Evolutionary conservation across 2,329 filamentous ascomycete genomes (phyloP).

Genomic region (Cladorrhinum sp.): DNA sequence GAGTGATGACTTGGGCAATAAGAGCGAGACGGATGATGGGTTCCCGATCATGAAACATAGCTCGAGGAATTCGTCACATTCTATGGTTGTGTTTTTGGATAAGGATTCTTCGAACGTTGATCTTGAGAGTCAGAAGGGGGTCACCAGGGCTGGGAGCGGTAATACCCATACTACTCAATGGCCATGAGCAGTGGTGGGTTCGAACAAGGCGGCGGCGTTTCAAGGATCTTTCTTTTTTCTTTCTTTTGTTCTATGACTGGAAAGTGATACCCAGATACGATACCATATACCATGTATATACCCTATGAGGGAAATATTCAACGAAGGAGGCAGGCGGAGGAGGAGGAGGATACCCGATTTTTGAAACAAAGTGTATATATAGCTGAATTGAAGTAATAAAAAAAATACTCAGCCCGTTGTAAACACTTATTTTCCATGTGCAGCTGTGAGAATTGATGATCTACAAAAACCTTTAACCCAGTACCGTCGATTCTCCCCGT

Average conservation of each 20-base stretch:
- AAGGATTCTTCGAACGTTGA: not conserved
- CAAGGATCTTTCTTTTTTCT: not conserved
- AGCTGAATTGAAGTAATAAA: no score
- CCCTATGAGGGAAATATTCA: not conserved
- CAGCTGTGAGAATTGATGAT: no score
- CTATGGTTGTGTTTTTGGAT: not conserved
- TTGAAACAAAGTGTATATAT: not conserved
- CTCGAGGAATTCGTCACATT: not conserved
- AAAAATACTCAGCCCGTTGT: no score
- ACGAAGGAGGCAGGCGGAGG: not conserved
- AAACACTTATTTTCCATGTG: no score
- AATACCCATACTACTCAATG: not conserved
- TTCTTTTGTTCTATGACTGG: not conserved
- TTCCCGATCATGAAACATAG: constrained; percentile 16
- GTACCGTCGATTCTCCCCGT: no score
- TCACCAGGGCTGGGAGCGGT: not conserved
- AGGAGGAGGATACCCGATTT: not conserved
- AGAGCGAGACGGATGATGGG: constrained; percentile 13
- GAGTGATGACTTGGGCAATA: not conserved
- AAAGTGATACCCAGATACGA: not conserved
- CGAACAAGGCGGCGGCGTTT: not conserved
- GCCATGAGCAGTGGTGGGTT: not conserved
- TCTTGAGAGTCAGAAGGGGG: not conserved
- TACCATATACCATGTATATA: not conserved
- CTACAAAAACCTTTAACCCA: no score